phyloP scores from a whole-genome alignment of 805 yeast genomes.

The Wickerhamiella azymoides region DNA sequence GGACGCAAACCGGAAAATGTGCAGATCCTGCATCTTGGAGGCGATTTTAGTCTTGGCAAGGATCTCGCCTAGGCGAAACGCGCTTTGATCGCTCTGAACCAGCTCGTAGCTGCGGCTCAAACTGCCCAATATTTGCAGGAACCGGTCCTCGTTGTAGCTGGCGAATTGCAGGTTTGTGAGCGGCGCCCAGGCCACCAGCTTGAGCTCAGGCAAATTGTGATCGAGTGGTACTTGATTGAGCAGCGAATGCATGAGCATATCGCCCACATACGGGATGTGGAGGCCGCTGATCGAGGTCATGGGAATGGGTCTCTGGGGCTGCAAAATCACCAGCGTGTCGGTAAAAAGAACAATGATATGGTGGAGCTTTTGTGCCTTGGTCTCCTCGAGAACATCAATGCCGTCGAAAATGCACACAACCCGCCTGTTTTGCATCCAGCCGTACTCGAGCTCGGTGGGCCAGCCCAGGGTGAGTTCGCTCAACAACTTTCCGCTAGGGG shows the following conservation, averaged over 20 bases:
- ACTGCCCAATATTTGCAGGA: slow-evolving; percentile 10
- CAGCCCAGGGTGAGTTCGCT: slow-evolving; percentile 74
- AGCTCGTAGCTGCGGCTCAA: slow-evolving; percentile 17
- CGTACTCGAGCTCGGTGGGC: slow-evolving; percentile 78
- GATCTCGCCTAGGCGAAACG: slow-evolving; percentile 37
- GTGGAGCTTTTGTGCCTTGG: slow-evolving; percentile 20
- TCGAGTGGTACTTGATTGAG: slow-evolving; percentile 67
- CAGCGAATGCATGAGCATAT: slow-evolving; percentile 77
- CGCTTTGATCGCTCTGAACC: slow-evolving; percentile 18
- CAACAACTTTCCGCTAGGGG: slow-evolving; percentile 80
- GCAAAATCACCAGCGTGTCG: slow-evolving; percentile 56
- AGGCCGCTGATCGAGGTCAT: slow-evolving; percentile 21
- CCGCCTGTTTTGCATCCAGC: slow-evolving; percentile 66
- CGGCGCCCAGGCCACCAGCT: slow-evolving; percentile 53
- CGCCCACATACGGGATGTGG: slow-evolving; percentile 50
- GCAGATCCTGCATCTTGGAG: slow-evolving; percentile 73
- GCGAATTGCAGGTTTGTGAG: slow-evolving; percentile 35
- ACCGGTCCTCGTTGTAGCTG: slow-evolving; percentile 13
- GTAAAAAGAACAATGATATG: slow-evolving; percentile 66
- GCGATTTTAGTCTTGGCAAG: slow-evolving; percentile 58
- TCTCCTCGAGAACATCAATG: slow-evolving; percentile 23
- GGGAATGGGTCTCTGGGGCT: slow-evolving; percentile 34
- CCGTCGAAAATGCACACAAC: slow-evolving; percentile 64
- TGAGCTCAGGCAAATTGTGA: slow-evolving; percentile 46
- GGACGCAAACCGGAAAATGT: slow-evolving; percentile 45